A percentile compares a stretch with the other conserved stretches of the same genome.
Evolutionary conservation across 768 basidiomycete species (phyloP).

Genomic region (Trametes cingulata): DNA sequence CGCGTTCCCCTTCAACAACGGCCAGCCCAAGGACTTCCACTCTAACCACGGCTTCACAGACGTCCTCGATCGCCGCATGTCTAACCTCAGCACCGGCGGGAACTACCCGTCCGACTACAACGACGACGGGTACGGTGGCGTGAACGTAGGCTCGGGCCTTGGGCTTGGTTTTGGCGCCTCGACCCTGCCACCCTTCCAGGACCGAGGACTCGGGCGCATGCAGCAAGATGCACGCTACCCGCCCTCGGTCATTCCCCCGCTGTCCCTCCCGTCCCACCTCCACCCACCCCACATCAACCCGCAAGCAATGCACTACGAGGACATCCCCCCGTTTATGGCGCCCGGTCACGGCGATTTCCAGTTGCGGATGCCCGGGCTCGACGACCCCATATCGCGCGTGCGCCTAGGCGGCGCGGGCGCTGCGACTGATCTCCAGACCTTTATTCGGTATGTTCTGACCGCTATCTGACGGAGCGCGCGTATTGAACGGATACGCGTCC

Average conservation of each 20-base stretch:
- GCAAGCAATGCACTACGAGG: conserved; percentile 60
- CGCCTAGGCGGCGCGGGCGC: conserved; percentile 56
- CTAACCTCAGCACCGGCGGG: conserved; percentile 42
- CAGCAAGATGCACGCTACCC: conserved; percentile 32
- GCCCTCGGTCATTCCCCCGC: conserved; percentile 54
- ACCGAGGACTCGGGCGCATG: conserved; percentile 34
- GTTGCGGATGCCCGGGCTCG: conserved; percentile 63
- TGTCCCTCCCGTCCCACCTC: conserved; percentile 52
- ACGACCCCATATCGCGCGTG: conserved; percentile 64
- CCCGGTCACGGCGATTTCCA: conserved; percentile 54
- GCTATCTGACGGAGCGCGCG: conserved; percentile 21
- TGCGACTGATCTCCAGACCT: conserved; percentile 75
- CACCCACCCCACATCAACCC: conserved; percentile 56
- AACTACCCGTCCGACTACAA: conserved; percentile 57
- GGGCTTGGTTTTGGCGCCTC: conserved; percentile 44
- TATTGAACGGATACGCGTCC: conserved; percentile 10
- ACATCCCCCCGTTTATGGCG: conserved; percentile 58
- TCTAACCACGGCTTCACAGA: conserved; percentile 56
- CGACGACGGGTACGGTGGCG: conserved; percentile 60
- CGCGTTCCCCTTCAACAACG: conserved; percentile 45
- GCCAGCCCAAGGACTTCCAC: conserved; percentile 54
- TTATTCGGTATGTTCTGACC: conserved; percentile 60
- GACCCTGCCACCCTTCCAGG: conserved; percentile 57
- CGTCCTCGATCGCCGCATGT: conserved; percentile 59
- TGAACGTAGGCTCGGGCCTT: conserved; percentile 45